Conservation (phyloP, 176 grass and related monocot species). For the Avena sativa region DNA sequence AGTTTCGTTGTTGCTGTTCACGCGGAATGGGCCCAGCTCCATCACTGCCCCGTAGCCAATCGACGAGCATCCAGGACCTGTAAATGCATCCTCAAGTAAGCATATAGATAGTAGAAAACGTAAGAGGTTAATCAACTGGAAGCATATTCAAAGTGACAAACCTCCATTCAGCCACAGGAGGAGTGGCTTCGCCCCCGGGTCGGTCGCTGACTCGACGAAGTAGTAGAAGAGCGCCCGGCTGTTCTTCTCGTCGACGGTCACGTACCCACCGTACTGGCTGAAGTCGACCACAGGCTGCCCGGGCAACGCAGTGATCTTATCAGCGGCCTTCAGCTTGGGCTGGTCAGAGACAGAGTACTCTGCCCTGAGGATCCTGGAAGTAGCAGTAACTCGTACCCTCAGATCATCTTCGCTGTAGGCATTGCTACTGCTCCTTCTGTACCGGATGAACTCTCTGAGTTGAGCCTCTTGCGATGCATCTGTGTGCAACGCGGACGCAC, state of each 20-base stretch:
- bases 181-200: slow-evolving; percentile 29
- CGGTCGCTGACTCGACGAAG: slow-evolving; percentile 25
- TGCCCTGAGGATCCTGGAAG: not conserved
- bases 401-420: not conserved
- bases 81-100: not conserved
- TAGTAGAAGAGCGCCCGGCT: too few relatives aligned
- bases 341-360: not conserved
- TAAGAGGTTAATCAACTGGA: not conserved
- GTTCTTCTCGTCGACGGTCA: too few relatives aligned
- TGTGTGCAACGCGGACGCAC: not conserved
- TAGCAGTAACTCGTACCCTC: not conserved
- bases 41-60: slow-evolving; percentile 45
- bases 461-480: slow-evolving; percentile 5
- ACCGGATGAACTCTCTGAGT: slow-evolving; percentile 7
- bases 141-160: not conserved
- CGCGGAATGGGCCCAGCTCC: slow-evolving; percentile 47
- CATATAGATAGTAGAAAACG: not conserved
- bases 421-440: not conserved
- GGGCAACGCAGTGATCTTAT: not conserved
- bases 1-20: slow-evolving; percentile 36
- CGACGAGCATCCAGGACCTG: slow-evolving; percentile 57
- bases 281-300: slow-evolving; percentile 33
- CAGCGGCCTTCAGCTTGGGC: slow-evolving; percentile 11
- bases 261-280: slow-evolving; percentile 36
- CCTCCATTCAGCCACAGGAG: slow-evolving; percentile 62